Conservation (phyloP, 202 grass and related monocot species). For the Setaria italica region DNA sequence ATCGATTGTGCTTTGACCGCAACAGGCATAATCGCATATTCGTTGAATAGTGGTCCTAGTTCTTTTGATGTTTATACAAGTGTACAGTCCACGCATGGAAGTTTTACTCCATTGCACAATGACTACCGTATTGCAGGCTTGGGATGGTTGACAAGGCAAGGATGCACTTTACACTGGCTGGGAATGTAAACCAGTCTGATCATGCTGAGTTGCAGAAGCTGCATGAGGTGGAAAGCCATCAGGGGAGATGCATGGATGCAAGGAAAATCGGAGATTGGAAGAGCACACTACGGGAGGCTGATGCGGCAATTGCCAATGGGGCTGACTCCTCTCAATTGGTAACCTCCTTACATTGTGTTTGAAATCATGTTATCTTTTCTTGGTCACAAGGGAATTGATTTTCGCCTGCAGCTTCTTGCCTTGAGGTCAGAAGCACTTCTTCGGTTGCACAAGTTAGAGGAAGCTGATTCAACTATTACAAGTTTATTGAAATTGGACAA, state of each 20-base stretch:
- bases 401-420: slow-evolving; percentile 67
- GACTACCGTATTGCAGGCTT: slow-evolving; percentile 53
- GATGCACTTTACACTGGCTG: slow-evolving; percentile 62
- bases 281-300: slow-evolving; percentile 76
- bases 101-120: slow-evolving; percentile 18
- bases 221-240: slow-evolving; percentile 76
- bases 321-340: slow-evolving; percentile 77
- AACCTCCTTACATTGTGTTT: slow-evolving; percentile 30
- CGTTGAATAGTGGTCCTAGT: not conserved
- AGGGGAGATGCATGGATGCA: slow-evolving; percentile 61
- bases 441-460: slow-evolving; percentile 68
- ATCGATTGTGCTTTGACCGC: slow-evolving; percentile 26
- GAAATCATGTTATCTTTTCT: not conserved
- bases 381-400: not conserved
- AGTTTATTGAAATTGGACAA: slow-evolving; percentile 60
- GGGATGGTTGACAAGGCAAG: slow-evolving; percentile 71
- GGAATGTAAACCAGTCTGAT: slow-evolving; percentile 53
- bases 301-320: slow-evolving; percentile 75
- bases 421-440: slow-evolving; percentile 88
- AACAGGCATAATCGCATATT: not conserved
- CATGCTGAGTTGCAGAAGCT: slow-evolving; percentile 62
- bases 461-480: slow-evolving; percentile 71
- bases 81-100: not conserved
- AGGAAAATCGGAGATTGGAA: slow-evolving; percentile 82
- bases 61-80: not conserved